Evolutionary conservation across 73 alveolate species (phyloP).

Genomic region (Symbiodinium pilosum): DNA sequence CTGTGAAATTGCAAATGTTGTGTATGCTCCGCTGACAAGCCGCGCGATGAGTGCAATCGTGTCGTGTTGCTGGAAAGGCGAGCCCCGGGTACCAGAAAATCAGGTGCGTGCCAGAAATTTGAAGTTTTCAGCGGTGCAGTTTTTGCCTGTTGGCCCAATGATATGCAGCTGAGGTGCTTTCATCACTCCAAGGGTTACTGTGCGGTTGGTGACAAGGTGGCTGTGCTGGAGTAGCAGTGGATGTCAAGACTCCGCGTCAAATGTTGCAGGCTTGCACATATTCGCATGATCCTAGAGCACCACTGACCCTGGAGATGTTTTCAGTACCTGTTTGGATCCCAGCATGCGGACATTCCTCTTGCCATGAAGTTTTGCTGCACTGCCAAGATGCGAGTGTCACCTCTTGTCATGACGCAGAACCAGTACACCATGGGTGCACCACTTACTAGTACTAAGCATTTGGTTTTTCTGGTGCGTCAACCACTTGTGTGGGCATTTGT

Average conservation of each 20-base stretch:
- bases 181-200: constrained; percentile 81
- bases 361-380: not conserved
- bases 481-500: not conserved
- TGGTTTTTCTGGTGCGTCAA: not conserved
- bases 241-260: too few species aligned
- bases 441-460: not conserved
- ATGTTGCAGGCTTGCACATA: constrained; percentile 51
- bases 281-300: constrained; percentile 84
- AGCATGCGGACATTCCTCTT: not conserved
- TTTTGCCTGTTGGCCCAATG: not conserved
- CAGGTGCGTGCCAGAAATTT: not conserved
- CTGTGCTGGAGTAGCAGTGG: not conserved
- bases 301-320: constrained; percentile 86
- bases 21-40: not conserved
- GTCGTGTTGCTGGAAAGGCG: not conserved
- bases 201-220: constrained; percentile 70
- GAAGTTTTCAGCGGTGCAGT: not conserved
- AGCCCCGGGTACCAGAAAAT: constrained; percentile 82
- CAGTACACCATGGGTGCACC: constrained; percentile 71
- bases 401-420: constrained; percentile 90
- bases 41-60: not conserved
- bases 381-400: constrained; percentile 77
- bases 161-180: constrained; percentile 25
- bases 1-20: too few species aligned
- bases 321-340: constrained; percentile 7